Base-by-base conservation (phyloP, 1,284 basidiomycete genomes). In the Xerocomus minutiporus region DNA sequence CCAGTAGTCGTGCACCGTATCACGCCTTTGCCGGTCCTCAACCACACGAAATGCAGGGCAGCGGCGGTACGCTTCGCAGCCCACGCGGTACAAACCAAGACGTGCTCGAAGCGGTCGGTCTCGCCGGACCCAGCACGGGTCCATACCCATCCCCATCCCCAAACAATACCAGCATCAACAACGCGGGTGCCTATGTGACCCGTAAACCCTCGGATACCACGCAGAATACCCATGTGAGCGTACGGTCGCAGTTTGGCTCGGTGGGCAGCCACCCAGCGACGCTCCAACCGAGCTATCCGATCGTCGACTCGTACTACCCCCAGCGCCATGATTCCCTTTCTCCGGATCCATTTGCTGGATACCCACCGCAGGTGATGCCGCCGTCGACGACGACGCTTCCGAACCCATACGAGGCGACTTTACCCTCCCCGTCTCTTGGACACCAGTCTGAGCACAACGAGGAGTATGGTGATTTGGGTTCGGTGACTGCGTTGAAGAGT, bases 21-120 rank as follows among this genome's bases (percentile, higher is more conserved):
- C 69, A 78, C 26, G 78, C 78, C 4, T 80, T 81, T 55, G 73
- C 73, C 1, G 73, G 49, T 17, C 43, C 61, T 6, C 61, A 57
- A 38, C 41, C 52, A 1, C 57, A 52, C 20, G 59, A 66, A 6
- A 32, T 56, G 0, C 51, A 45, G 9, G 43, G 52, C 12, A 41
- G 46, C 8, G 56, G 46, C 8, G 56, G 54, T 2, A 59, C 55
- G 9, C 44, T 57, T 13, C 56, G 58, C 7, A 57, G 54, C 35
- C 55, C 20, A 29, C 64, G 68, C 15, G 50, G 53, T 1, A 40
- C 45, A 28, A 63, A 61, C 46, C 53, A 61, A 15, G 67, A 71
- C 5, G 52, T 64, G 2, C 61, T 71, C 20, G 70, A 71, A 46
- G 65, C 62, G 5, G 56, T 58, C 45, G 63, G 67, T 41, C 54